phyloP scores from a whole-genome alignment of 2,329 filamentous ascomycete genomes.

The Chaetomium strumarium region DNA sequence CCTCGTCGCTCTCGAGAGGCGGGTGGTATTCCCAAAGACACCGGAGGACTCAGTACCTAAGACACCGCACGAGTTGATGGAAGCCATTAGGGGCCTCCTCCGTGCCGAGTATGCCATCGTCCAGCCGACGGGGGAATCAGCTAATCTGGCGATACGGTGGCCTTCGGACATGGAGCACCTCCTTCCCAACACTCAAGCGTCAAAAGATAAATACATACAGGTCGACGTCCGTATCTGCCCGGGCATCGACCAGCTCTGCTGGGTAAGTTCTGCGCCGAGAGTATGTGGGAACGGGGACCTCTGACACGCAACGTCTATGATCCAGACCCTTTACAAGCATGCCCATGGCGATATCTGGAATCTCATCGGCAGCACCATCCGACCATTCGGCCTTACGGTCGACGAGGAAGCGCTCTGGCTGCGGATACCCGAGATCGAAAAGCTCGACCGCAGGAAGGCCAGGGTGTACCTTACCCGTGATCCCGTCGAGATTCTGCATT shows the following conservation, averaged over 20 bases:
- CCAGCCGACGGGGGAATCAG: constrained; percentile 26
- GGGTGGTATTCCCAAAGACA: constrained; percentile 9
- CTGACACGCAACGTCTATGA: background rate
- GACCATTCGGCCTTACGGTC: constrained; percentile 59
- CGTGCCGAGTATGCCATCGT: constrained; percentile 38
- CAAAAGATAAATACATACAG: constrained; percentile 48
- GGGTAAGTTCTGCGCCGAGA: constrained; percentile 36
- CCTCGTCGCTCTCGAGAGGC: constrained; percentile 41
- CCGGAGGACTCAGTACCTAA: background rate
- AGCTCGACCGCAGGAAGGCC: constrained; percentile 47
- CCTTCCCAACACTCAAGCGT: constrained; percentile 1
- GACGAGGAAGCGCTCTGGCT: constrained; percentile 60
- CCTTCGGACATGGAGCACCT: constrained; percentile 29
- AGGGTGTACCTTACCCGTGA: constrained; percentile 56
- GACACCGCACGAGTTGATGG: constrained; percentile 15
- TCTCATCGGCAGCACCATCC: constrained; percentile 56
- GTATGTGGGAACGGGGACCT: background rate
- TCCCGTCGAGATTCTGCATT: constrained; percentile 50
- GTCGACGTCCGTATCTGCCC: constrained; percentile 59
- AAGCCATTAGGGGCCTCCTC: constrained; percentile 36
- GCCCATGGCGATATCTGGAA: constrained; percentile 69
- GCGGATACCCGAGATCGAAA: constrained; percentile 63
- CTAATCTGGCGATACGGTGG: constrained; percentile 52
- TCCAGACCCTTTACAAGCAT: constrained; percentile 50
- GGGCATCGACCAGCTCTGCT: constrained; percentile 42